Evolutionary conservation across 1,139 yeast genomes (phyloP).

Genomic region (Debaryomycetaceae sp.): DNA sequence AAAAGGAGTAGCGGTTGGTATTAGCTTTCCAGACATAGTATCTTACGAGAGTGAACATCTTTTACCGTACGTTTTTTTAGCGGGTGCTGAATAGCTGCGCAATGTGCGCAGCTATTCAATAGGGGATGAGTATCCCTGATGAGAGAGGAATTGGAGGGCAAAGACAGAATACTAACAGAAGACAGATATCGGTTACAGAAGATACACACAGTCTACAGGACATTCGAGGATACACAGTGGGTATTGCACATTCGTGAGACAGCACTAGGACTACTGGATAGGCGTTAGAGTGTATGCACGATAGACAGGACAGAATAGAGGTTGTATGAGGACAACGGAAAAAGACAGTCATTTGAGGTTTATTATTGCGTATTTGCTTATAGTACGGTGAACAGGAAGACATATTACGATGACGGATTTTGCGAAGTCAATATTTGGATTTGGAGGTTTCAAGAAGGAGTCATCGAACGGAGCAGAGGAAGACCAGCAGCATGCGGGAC

Average conservation of each 20-base stretch:
- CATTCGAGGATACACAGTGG: too few relatives aligned
- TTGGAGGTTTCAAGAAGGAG: conserved; percentile 46
- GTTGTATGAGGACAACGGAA: not conserved
- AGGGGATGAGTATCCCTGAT: not conserved
- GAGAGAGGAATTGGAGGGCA: not conserved
- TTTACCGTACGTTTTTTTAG: not conserved
- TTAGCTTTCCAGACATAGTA: not conserved
- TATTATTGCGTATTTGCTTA: too few relatives aligned
- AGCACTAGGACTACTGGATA: not conserved
- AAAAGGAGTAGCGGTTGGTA: not conserved
- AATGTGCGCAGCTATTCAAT: too few relatives aligned
- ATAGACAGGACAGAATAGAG: not conserved
- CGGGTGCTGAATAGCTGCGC: too few relatives aligned
- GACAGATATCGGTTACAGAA: not conserved
- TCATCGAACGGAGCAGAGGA: conserved; percentile 13
- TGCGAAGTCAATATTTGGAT: conserved; percentile 59
- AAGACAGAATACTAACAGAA: not conserved
- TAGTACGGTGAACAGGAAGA: not conserved
- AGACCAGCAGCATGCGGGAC: conserved; percentile 1
- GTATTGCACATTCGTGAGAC: not conserved
- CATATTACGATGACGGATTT: conserved; percentile 55
- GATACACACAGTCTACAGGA: too few relatives aligned
- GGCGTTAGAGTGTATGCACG: not conserved
- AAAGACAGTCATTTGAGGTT: too few relatives aligned
- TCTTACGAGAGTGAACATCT: not conserved